These are phyloP conservation scores for Colletotrichum somersetense DNA, from an alignment of 2,329 filamentous ascomycete genomes.

Conservation along the genomic window DNA sequence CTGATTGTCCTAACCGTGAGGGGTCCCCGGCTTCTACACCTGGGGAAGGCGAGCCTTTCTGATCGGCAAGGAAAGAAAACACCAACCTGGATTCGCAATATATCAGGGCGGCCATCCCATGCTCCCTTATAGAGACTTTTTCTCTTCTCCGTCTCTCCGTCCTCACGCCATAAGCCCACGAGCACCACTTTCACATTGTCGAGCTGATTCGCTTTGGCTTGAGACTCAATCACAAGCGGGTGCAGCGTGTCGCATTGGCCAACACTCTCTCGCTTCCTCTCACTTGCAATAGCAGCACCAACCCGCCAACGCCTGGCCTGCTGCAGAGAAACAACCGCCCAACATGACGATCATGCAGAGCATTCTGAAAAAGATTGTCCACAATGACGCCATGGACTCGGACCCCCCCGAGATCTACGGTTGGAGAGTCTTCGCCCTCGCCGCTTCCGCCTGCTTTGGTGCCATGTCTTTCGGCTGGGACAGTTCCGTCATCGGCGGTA, in stretches of 20 bases:
- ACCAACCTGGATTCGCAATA: conserved; percentile 31
- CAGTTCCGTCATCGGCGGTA: conserved; percentile 76
- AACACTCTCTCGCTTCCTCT: not conserved
- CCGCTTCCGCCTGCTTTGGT: conserved; percentile 66
- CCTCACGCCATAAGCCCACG: not conserved
- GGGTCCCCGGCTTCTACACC: conserved; percentile 31
- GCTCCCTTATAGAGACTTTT: not conserved
- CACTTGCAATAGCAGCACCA: conserved; percentile 28
- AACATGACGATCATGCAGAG: conserved; percentile 37
- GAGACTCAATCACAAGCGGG: conserved; percentile 27
- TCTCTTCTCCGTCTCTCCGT: conserved; percentile 24
- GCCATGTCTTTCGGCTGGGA: conserved; percentile 71
- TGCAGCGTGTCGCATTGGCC: conserved; percentile 26
- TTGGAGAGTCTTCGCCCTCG: conserved; percentile 74
- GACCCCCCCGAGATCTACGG: conserved; percentile 78
- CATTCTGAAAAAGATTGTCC: conserved; percentile 58
- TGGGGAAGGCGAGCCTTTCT: conserved; percentile 21
- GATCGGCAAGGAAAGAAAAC: conserved; percentile 23
- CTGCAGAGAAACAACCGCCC: conserved; percentile 26
- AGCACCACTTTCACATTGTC: not conserved
- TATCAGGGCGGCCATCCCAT: conserved; percentile 32
- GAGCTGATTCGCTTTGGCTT: conserved; percentile 13
- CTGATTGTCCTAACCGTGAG: conserved; percentile 26
- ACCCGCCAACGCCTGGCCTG: conserved; percentile 40
- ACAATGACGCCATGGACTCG: conserved; percentile 71